These are phyloP conservation scores for Sugiyamaella floridensis DNA, from an alignment of 805 yeast species.

Conservation along the genomic window DNA sequence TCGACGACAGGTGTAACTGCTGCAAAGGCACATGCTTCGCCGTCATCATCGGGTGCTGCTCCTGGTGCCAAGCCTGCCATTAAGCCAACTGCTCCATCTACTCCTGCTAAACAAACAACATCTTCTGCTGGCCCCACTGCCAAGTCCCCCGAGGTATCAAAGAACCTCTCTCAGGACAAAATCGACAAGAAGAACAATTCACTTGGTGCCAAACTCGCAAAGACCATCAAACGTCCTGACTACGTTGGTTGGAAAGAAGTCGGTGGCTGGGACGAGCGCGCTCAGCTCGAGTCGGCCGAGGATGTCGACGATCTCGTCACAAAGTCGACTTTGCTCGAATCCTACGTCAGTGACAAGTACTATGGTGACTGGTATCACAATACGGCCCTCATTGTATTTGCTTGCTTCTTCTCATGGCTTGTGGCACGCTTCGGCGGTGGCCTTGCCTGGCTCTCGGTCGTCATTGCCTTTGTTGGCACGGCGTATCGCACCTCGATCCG, in stretches of 20 bases:
- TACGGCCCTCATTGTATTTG: constrained; percentile 60
- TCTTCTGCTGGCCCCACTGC: neutral
- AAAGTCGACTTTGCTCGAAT: constrained; percentile 67
- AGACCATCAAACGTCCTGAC: constrained; percentile 43
- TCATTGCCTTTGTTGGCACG: constrained; percentile 54
- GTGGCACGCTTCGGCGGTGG: constrained; percentile 73
- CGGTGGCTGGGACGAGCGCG: constrained; percentile 75
- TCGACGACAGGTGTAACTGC: neutral
- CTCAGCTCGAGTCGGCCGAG: constrained; percentile 49
- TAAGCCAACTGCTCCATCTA: neutral
- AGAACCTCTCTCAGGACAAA: constrained; percentile 7
- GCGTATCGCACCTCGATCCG: constrained; percentile 80
- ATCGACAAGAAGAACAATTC: constrained; percentile 10
- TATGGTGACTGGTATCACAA: constrained; percentile 98
- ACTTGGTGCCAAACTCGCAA: constrained; percentile 9
- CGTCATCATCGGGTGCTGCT: constrained; percentile 9
- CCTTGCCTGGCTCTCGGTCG: constrained; percentile 71
- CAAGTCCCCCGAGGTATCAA: constrained; percentile 1
- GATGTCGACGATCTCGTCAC: constrained; percentile 66
- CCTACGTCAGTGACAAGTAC: constrained; percentile 61
- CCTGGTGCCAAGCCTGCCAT: constrained; percentile 28
- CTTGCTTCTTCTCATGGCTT: constrained; percentile 67
- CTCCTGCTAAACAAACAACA: neutral
- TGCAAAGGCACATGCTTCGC: neutral
- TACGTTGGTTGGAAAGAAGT: constrained; percentile 93